phyloP scores from a whole-genome alignment of 2,329 filamentous ascomycete genomes.

The Rhynchosporium agropyri region DNA sequence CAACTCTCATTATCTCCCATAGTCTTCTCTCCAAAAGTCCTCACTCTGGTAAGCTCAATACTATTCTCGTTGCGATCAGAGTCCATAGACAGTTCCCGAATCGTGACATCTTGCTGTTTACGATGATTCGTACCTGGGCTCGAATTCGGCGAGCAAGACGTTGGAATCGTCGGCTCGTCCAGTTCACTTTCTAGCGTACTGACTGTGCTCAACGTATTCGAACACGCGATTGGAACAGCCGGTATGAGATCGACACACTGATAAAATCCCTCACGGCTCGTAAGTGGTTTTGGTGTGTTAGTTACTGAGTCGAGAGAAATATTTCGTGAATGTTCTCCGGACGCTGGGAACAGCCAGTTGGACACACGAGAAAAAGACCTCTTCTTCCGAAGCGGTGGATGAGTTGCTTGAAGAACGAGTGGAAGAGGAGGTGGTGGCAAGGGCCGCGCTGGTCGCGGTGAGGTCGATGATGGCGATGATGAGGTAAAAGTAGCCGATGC shows the following conservation, averaged over 20 bases:
- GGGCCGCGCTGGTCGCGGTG: conserved; percentile 24
- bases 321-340: conserved; percentile 44
- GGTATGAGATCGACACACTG: conserved; percentile 51
- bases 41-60: conserved; percentile 31
- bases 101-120: conserved; percentile 22
- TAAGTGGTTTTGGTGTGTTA: conserved; percentile 57
- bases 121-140: conserved; percentile 30
- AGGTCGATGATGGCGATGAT: conserved; percentile 23
- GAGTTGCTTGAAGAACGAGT: conserved; percentile 52
- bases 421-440: conserved; percentile 55
- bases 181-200: conserved; percentile 53
- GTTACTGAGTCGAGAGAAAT: conserved; percentile 55
- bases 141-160: conserved; percentile 51
- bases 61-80: conserved; percentile 30
- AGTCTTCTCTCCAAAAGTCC: conserved; percentile 36
- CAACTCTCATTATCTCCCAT: conserved; percentile 42
- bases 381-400: conserved; percentile 64
- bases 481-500: conserved; percentile 37
- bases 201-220: conserved; percentile 48
- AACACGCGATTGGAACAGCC: conserved; percentile 15
- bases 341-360: conserved; percentile 55
- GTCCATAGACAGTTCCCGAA: conserved; percentile 27
- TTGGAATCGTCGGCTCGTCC: conserved; percentile 50
- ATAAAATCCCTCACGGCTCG: conserved; percentile 58
- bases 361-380: conserved; percentile 67